Evolutionary conservation across 1,284 basidiomycete species (phyloP).

Genomic region (Apiotrichum brassicae): DNA sequence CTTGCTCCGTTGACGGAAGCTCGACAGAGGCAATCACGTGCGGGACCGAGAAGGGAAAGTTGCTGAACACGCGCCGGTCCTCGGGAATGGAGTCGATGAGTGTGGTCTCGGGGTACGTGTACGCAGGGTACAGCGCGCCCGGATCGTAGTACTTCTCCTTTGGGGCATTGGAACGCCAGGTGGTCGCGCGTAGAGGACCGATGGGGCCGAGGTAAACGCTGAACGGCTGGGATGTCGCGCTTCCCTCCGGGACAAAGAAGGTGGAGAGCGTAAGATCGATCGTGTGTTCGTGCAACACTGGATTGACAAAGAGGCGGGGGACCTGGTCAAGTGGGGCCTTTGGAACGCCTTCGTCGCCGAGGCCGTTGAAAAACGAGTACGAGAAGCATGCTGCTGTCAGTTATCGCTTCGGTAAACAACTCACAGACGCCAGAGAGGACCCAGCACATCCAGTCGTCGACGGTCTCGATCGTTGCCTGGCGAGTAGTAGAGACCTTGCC

Average conservation of each 20-base stretch:
- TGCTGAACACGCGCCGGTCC: constrained; percentile 19
- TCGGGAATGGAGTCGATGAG: constrained; percentile 10
- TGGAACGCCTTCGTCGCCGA: constrained; percentile 6
- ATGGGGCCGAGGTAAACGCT: constrained; percentile 84
- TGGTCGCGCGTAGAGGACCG: constrained; percentile 60
- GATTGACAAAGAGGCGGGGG: constrained; percentile 74
- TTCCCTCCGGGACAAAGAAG: constrained; percentile 49
- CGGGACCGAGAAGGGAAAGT: constrained; percentile 27
- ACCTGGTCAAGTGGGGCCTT: constrained; percentile 62
- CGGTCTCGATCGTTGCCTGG: constrained; percentile 40
- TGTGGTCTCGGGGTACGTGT: constrained; percentile 9
- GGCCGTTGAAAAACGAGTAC: constrained; percentile 28
- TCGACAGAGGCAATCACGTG: constrained; percentile 37
- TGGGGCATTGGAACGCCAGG: constrained; percentile 36
- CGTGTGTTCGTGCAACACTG: constrained; percentile 63
- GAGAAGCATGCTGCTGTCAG: constrained; percentile 29
- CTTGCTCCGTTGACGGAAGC: constrained; percentile 28
- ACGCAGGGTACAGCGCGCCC: constrained; percentile 12
- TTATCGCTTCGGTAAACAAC: too few species aligned
- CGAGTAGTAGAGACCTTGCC: constrained; percentile 3
- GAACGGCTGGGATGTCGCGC: constrained; percentile 47
- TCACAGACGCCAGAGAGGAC: constrained; percentile 89
- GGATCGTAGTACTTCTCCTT: constrained; percentile 21
- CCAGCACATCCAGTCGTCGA: constrained; percentile 93
- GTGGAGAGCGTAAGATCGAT: constrained; percentile 76